phyloP scores from a whole-genome alignment of 2,329 filamentous ascomycete genomes.

The Fusarium luffae region DNA sequence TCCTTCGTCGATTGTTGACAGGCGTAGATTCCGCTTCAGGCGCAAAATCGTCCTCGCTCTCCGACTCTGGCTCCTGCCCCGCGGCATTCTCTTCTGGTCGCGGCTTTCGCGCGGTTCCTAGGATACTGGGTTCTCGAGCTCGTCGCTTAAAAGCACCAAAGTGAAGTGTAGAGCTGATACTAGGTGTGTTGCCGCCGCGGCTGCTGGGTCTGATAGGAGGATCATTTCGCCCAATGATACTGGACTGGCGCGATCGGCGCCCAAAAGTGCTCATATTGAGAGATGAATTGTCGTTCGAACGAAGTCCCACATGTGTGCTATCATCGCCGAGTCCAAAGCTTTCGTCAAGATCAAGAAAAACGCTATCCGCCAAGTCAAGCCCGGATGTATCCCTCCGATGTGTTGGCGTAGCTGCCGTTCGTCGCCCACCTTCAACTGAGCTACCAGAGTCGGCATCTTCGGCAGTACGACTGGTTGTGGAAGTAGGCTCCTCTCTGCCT shows the following conservation, averaged over 20 bases:
- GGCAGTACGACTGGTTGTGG: constrained; percentile 42
- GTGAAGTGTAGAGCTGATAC: constrained; percentile 63
- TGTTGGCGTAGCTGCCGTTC: constrained; percentile 50
- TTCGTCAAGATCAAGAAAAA: constrained; percentile 59
- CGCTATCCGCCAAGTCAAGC: constrained; percentile 59
- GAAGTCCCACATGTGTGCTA: constrained; percentile 48
- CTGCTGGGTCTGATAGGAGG: constrained; percentile 65
- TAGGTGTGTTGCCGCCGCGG: constrained; percentile 59
- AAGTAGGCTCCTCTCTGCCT: constrained; percentile 50
- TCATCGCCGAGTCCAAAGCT: constrained; percentile 57
- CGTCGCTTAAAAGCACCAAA: constrained; percentile 69
- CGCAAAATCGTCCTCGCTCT: constrained; percentile 65
- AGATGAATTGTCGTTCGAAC: constrained; percentile 58
- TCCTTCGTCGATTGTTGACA: constrained; percentile 59
- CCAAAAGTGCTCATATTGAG: constrained; percentile 61
- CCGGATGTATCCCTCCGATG: constrained; percentile 58
- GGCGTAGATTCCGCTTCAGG: constrained; percentile 77
- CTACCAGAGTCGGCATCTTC: constrained; percentile 47
- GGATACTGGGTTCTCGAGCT: constrained; percentile 69
- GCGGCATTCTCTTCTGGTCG: constrained; percentile 48
- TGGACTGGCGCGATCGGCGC: constrained; percentile 60
- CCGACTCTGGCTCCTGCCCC: constrained; percentile 49
- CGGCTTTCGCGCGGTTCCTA: constrained; percentile 63
- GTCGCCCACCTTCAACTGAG: constrained; percentile 54
- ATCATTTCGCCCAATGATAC: constrained; percentile 62